phyloP scores from a whole-genome alignment of 2,329 filamentous ascomycete genomes.

The Xylaria sp. region DNA sequence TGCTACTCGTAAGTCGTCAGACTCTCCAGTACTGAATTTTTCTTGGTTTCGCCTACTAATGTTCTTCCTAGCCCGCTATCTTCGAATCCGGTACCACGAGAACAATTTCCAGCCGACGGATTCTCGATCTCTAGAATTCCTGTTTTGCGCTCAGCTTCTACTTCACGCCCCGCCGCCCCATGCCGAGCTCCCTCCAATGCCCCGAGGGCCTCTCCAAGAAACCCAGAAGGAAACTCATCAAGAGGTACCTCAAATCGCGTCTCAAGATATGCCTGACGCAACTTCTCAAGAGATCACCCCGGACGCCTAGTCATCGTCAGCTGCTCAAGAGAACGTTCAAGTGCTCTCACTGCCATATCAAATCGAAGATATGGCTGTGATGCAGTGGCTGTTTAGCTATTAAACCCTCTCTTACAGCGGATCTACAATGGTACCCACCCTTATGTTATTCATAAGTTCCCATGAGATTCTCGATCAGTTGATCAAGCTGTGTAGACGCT shows the following conservation, averaged over 20 bases:
- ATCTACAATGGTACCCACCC: too few relatives aligned
- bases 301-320: too few relatives aligned
- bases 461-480: background rate
- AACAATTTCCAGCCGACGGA: slow-evolving; percentile 57
- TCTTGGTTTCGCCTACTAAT: slow-evolving; percentile 1
- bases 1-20: slow-evolving; percentile 60
- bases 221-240: slow-evolving; percentile 1
- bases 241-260: background rate
- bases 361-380: background rate
- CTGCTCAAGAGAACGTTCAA: slow-evolving; percentile 12
- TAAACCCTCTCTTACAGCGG: background rate
- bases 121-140: slow-evolving; percentile 53
- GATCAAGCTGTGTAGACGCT: background rate
- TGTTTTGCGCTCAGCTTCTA: slow-evolving; percentile 52
- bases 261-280: slow-evolving; percentile 7
- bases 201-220: slow-evolving; percentile 1
- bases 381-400: slow-evolving; percentile 9
- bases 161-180: slow-evolving; percentile 34
- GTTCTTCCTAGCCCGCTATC: slow-evolving; percentile 43
- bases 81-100: slow-evolving; percentile 55
- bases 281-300: slow-evolving; percentile 8
- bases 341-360: background rate
- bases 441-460: too few relatives aligned
- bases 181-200: background rate
- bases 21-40: slow-evolving; percentile 1